A percentile compares a stretch with the other conserved stretches of the same genome.
Evolutionary conservation across 2,329 filamentous ascomycete genomes (phyloP).

Genomic region (Penicillium sp.): DNA sequence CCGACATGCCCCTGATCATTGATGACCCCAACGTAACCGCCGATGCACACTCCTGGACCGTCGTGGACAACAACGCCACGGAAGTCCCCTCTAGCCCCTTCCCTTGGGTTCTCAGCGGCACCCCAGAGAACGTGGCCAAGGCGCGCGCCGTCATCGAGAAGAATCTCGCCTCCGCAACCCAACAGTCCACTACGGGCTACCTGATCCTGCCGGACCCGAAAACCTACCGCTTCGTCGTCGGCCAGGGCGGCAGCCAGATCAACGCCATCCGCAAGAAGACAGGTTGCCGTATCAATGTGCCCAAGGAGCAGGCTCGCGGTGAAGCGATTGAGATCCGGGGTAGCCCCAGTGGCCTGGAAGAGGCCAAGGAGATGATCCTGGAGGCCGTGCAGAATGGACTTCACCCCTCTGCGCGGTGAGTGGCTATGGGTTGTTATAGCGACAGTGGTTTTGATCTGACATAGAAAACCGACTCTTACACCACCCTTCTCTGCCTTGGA

Average conservation of each 20-base stretch:
- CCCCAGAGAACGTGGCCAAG: conserved; percentile 68
- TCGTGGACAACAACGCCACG: conserved; percentile 49
- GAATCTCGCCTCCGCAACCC: conserved; percentile 55
- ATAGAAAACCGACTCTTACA: conserved; percentile 11
- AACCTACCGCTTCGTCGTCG: conserved; percentile 84
- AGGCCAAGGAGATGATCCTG: conserved; percentile 80
- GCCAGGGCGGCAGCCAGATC: conserved; percentile 79
- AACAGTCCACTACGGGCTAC: conserved; percentile 62
- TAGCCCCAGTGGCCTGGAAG: conserved; percentile 67
- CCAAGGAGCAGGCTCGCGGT: conserved; percentile 61
- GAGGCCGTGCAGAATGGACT: conserved; percentile 57
- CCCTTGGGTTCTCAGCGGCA: conserved; percentile 80
- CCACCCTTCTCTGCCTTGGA: conserved; percentile 5
- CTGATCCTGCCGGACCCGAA: conserved; percentile 80
- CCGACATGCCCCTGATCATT: conserved; percentile 76
- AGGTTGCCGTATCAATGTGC: conserved; percentile 87
- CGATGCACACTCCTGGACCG: conserved; percentile 72
- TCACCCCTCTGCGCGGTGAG: conserved; percentile 19
- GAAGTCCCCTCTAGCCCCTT: conserved; percentile 35
- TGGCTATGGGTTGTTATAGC: neutral
- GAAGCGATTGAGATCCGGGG: conserved; percentile 90
- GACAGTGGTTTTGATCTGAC: neutral
- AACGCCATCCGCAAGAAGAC: conserved; percentile 88
- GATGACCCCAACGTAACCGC: conserved; percentile 61
- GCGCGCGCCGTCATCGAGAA: conserved; percentile 66